These are phyloP conservation scores for Pleurozium schreberi DNA, from an alignment of 225 moss, liverwort and hornwort species.

Conservation along the genomic window DNA sequence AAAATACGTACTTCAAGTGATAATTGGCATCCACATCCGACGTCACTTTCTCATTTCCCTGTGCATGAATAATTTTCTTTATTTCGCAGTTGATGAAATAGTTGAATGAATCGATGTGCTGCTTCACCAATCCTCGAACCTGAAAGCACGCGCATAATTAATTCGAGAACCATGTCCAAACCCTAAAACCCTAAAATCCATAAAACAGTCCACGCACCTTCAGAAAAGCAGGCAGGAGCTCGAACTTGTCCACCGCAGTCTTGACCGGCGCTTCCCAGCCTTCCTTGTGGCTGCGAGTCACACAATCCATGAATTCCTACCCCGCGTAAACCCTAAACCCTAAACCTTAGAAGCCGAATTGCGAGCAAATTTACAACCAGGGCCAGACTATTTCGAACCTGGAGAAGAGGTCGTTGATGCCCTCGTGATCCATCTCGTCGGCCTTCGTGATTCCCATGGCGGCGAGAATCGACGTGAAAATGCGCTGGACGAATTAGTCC, in stretches of 20 bases:
- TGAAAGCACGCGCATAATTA: background rate
- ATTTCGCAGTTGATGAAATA: conserved; percentile 98
- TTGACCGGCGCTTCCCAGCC: conserved; percentile 51
- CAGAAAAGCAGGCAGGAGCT: conserved; percentile 94
- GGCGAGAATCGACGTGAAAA: background rate
- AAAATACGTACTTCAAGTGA: conserved; percentile 70
- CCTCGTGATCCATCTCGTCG: conserved; percentile 11
- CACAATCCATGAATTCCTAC: background rate
- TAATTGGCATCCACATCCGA: conserved; percentile 95
- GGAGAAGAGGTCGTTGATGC: background rate
- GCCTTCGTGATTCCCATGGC: conserved; percentile 23
- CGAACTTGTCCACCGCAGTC: conserved; percentile 77
- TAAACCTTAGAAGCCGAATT: background rate
- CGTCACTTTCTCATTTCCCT: conserved; percentile 93
- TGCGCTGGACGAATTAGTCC: background rate
- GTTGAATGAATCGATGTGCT: conserved; percentile 99
- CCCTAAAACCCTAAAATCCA: background rate
- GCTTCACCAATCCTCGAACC: conserved; percentile 96
- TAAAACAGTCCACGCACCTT: conserved; percentile 36
- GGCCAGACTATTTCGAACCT: background rate
- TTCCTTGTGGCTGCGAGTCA: conserved; percentile 21
- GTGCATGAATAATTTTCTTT: conserved; percentile 96
- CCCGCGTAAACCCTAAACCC: background rate
- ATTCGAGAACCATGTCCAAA: background rate
- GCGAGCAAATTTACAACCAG: background rate